Percentiles rank a stretch among this genome's conserved stretches.
Conservation (phyloP, 257 asterid species). For the Scutellaria barbata region DNA sequence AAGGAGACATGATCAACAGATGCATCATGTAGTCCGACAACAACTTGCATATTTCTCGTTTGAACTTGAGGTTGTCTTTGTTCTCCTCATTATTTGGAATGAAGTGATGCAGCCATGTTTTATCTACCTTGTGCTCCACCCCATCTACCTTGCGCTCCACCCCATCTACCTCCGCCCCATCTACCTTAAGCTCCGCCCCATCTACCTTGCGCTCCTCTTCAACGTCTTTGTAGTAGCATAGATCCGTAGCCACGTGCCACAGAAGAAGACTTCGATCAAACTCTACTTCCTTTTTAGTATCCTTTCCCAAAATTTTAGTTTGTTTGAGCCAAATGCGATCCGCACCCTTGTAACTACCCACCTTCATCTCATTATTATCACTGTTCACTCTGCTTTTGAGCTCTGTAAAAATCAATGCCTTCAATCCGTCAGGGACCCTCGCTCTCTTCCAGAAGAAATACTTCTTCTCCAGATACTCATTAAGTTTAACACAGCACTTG, state of each 20-base stretch:
- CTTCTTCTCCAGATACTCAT: slow-evolving; percentile 20
- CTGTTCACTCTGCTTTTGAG: not conserved
- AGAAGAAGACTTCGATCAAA: slow-evolving; percentile 43
- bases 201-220: not conserved
- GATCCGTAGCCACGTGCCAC: slow-evolving; percentile 45
- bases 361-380: not conserved
- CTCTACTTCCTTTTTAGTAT: slow-evolving; percentile 14
- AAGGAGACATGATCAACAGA: slow-evolving; percentile 37
- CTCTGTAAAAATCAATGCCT: slow-evolving; percentile 26
- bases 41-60: slow-evolving; percentile 29
- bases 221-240: slow-evolving; percentile 25
- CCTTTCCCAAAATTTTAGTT: not conserved
- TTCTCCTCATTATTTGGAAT: not conserved
- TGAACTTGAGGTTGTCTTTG: not conserved
- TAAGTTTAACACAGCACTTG: not conserved
- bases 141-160: not conserved
- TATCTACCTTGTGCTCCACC: not conserved
- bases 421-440: slow-evolving; percentile 11
- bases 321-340: slow-evolving; percentile 20
- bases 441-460: slow-evolving; percentile 1
- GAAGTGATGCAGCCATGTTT: not conserved
- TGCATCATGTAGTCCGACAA: slow-evolving; percentile 45
- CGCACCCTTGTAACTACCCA: slow-evolving; percentile 19
- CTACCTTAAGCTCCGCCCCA: not conserved
- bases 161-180: too few species aligned